These are phyloP conservation scores for Prunus campanulata DNA, from an alignment of 306 rosid genomes.

Conservation along the genomic window DNA sequence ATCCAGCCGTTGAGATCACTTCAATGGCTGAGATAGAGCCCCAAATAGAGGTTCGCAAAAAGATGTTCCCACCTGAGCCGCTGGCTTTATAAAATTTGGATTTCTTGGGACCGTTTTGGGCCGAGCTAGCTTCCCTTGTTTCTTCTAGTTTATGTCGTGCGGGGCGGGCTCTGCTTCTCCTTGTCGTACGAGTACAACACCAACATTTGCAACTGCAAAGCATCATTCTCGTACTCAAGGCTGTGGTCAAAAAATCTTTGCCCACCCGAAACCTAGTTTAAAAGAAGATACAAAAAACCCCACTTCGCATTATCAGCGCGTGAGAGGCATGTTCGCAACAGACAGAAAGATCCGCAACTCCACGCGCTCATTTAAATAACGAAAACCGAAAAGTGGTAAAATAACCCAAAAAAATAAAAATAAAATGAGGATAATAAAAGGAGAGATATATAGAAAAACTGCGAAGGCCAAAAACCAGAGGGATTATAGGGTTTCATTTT, in stretches of 20 bases:
- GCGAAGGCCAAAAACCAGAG: conserved; percentile 25
- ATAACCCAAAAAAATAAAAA: no score
- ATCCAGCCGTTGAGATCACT: no score
- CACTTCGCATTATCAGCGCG: conserved; percentile 21
- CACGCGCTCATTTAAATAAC: conserved; percentile 24
- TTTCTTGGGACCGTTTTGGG: no score
- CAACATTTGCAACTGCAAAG: neutral
- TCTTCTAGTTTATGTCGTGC: no score
- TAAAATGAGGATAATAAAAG: neutral
- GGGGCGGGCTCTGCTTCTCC: no score
- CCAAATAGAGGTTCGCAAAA: no score
- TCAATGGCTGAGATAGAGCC: no score
- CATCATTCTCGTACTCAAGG: neutral
- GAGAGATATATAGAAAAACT: neutral
- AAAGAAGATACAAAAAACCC: neutral
- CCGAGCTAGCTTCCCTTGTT: no score
- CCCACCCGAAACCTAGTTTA: neutral
- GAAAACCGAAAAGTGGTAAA: neutral
- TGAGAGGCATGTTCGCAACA: neutral
- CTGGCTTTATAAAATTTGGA: no score
- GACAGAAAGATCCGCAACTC: neutral
- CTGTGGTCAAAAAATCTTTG: neutral
- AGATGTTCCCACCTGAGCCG: no score
- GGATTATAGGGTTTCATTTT: conserved; percentile 41
- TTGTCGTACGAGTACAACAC: neutral